phyloP scores from a whole-genome alignment of 306 rosid genomes.

The Castanea mollissima region DNA sequence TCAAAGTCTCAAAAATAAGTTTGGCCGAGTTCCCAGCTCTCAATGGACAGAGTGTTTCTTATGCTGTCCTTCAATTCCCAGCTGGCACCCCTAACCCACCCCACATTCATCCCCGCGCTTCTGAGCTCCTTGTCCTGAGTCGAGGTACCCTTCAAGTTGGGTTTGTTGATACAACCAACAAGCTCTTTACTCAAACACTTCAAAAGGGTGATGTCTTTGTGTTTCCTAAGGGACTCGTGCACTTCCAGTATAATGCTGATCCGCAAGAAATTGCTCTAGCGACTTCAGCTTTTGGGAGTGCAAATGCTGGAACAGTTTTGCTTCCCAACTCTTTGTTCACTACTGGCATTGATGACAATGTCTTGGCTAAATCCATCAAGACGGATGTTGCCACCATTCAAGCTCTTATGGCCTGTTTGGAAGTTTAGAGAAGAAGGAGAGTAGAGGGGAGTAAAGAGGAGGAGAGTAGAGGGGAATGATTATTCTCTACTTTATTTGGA shows the following conservation, averaged over 20 bases:
- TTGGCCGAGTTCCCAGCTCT: conserved; percentile 46
- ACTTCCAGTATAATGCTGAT: conserved; percentile 43
- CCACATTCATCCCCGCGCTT: conserved; percentile 53
- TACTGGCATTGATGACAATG: conserved; percentile 37
- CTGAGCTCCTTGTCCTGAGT: conserved; percentile 41
- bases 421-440: no score
- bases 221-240: conserved; percentile 58
- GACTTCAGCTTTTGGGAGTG: conserved; percentile 50
- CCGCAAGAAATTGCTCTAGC: conserved; percentile 6
- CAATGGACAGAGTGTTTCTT: conserved; percentile 61
- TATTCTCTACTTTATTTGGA: no score
- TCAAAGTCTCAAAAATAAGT: conserved; percentile 39
- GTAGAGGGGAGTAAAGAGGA: no score
- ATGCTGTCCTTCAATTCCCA: conserved; percentile 44
- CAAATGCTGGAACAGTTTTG: conserved; percentile 37
- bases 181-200: conserved; percentile 45
- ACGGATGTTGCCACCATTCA: conserved; percentile 40
- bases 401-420: neutral
- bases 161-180: conserved; percentile 46
- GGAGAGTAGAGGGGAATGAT: no score
- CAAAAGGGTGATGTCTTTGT: conserved; percentile 40
- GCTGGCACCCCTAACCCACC: conserved; percentile 42
- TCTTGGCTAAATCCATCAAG: conserved; percentile 53
- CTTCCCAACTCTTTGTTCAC: conserved; percentile 38
- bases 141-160: conserved; percentile 45